Evolutionary conservation across 495 filamentous ascomycete species (phyloP), one percentile per base, ranked within the genome.

Genomic region (Extremus antarcticus): DNA sequence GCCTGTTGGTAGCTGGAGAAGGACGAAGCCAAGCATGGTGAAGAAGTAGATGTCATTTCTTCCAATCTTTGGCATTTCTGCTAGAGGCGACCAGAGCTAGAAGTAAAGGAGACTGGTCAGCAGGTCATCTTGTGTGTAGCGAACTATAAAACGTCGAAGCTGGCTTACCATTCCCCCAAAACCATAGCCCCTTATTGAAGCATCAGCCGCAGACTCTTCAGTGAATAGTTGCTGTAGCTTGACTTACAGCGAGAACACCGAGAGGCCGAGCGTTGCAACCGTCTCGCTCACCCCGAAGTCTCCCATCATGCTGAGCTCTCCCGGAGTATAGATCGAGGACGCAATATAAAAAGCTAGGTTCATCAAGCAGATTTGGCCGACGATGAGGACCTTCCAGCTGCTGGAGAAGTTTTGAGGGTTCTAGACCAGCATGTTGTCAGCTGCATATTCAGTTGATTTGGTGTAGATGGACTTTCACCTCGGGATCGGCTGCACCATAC

Each of bases 11-110:
- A 70, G 47, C 11, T 58, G 60, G 50, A 69, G 64, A 19, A 54
- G 22, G 0, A 65, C 24, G 53, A 68, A 72, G 32, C 75, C 66
- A 10, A 66, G 8, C 57, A 76, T 74, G 60, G 69, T 71, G 49
- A 49, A 53, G 50, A 76, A 70, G 17, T 70, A 67, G n/a, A 72
- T 32, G n/a, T 53, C 46, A 1, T 47, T 15, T 8, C 66, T 60
- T 16, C 66, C 66, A 41, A 65, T 52, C 22, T 22, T 17, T 22
- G 55, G 55, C 2, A 67, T 45, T 47, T 68, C 66, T 2, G 62
- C 63, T 17, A 64, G 43, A 0, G 66, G 64, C 2, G 66, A 32
- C 21, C 19, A 58, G 2, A 58, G 35, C n/a, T n/a, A n/a, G n/a
- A n/a, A n/a, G n/a, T n/a, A n/a, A n/a, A n/a, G n/a, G n/a, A n/a